Evolutionary conservation across 257 asterid species (phyloP).

Genomic region (Solanum okadae): DNA sequence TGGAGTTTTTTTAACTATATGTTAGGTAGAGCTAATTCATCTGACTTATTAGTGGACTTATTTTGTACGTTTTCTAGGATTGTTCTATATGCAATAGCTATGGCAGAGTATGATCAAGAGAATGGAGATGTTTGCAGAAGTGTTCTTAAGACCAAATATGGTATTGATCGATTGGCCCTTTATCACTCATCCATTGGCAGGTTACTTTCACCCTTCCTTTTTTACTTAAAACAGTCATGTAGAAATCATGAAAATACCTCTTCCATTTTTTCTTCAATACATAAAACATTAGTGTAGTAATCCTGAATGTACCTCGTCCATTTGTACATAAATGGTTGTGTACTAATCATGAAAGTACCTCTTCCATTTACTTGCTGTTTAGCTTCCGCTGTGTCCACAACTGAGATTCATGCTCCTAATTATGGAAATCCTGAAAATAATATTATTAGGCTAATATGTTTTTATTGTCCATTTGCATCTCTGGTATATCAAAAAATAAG

Average conservation of each 20-base stretch:
- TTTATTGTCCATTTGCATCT: background rate
- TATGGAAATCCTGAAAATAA: background rate
- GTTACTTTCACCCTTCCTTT: constrained; percentile 20
- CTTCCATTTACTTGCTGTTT: background rate
- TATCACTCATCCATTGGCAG: constrained; percentile 88
- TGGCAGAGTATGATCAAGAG: constrained; percentile 77
- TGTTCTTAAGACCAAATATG: constrained; percentile 56
- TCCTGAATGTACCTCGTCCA: background rate
- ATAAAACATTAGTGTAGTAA: background rate
- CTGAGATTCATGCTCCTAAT: background rate
- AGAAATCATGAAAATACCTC: background rate
- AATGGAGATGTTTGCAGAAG: constrained; percentile 33
- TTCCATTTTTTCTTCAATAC: background rate
- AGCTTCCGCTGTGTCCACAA: background rate
- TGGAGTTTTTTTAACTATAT: background rate
- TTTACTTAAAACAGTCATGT: background rate
- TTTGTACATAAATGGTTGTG: background rate
- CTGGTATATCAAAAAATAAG: background rate
- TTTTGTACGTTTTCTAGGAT: constrained; percentile 43
- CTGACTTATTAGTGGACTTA: background rate
- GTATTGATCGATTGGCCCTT: constrained; percentile 55
- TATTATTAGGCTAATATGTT: background rate
- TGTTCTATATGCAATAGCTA: constrained; percentile 64
- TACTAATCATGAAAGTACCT: background rate
- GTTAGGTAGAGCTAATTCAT: background rate